phyloP scores from a whole-genome alignment of 495 filamentous ascomycete species.

The Aspergillus ellipticus region DNA sequence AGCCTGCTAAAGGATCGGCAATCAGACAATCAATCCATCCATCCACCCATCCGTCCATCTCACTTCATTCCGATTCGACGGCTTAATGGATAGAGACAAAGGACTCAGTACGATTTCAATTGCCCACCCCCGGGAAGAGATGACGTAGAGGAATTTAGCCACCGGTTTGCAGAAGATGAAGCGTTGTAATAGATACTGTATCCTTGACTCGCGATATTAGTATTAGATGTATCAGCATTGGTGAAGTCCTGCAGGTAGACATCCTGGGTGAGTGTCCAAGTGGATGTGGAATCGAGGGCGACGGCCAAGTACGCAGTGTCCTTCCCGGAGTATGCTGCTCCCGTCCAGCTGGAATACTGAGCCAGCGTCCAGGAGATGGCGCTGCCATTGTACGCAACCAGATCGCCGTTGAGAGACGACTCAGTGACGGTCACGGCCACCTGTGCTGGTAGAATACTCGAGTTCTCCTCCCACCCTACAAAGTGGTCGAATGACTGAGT shows the following conservation, averaged over 20 bases:
- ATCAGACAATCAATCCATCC: too few species aligned
- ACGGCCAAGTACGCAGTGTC: slow-evolving; percentile 10
- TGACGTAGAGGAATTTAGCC: not conserved
- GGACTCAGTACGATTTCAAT: not conserved
- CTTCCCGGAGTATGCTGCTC: not conserved
- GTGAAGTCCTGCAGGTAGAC: slow-evolving; percentile 15
- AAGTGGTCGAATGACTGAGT: not conserved
- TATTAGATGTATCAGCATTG: slow-evolving; percentile 1
- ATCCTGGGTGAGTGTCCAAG: slow-evolving; percentile 17
- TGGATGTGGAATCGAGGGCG: slow-evolving; percentile 14
- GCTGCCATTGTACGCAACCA: not conserved
- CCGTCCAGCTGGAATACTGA: not conserved
- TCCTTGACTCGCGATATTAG: slow-evolving; percentile 11
- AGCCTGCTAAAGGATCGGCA: too few species aligned
- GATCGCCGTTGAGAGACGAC: not conserved
- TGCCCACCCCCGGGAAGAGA: not conserved
- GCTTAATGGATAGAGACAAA: too few species aligned
- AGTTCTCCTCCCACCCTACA: not conserved
- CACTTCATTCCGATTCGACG: too few species aligned
- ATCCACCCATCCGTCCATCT: too few species aligned
- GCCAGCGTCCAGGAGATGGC: not conserved
- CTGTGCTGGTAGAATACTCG: not conserved
- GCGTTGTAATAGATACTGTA: slow-evolving; percentile 1
- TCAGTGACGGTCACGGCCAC: not conserved
- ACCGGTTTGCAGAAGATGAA: not conserved